Percentiles rank a stretch among this genome's conserved stretches.
Conservation (phyloP, 2,329 filamentous ascomycete genomes). For the Colletotrichum somersetense region DNA sequence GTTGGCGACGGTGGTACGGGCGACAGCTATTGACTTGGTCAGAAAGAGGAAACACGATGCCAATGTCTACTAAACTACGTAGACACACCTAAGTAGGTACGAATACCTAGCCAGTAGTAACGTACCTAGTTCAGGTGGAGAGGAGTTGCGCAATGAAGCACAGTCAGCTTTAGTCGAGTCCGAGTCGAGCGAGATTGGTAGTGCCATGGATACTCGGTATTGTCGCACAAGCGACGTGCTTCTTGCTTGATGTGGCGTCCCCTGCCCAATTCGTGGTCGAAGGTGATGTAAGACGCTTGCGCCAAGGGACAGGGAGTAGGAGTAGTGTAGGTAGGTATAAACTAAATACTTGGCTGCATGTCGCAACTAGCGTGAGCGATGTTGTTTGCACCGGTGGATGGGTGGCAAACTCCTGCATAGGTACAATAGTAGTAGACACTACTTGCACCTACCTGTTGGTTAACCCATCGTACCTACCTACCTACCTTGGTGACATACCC, state of each 20-base stretch:
- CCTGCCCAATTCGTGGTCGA: background rate
- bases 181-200: background rate
- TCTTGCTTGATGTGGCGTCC: background rate
- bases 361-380: background rate
- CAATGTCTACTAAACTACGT: background rate
- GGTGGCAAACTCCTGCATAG: too few species aligned
- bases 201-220: background rate
- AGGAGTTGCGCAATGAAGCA: background rate
- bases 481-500: background rate
- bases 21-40: background rate
- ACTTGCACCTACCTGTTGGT: too few species aligned
- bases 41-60: background rate
- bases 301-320: background rate
- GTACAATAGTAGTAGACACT: too few species aligned
- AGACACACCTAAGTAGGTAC: background rate
- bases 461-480: too few species aligned
- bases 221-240: background rate
- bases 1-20: background rate
- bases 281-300: background rate
- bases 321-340: background rate
- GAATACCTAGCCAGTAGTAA: too few species aligned
- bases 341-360: background rate
- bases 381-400: background rate
- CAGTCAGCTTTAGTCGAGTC: background rate
- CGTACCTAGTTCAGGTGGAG: too few species aligned